phyloP scores from a whole-genome alignment of 2,329 filamentous ascomycete genomes.

The Epichloe glyceriae region DNA sequence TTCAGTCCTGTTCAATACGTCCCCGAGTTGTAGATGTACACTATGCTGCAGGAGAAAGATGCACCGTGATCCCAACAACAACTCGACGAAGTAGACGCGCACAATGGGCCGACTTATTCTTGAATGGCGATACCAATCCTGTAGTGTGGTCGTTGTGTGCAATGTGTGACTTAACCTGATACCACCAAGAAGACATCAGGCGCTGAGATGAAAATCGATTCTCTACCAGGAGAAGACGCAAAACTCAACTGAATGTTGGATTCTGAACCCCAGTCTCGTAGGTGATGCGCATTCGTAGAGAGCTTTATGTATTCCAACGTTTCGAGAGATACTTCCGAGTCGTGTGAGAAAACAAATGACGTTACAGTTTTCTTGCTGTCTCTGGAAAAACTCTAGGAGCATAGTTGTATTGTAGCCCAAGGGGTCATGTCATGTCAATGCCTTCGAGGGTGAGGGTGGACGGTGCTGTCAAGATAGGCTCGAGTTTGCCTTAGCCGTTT shows the following conservation, averaged over 20 bases:
- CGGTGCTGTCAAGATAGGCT: slow-evolving; percentile 9
- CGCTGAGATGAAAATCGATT: background rate
- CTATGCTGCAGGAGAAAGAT: background rate
- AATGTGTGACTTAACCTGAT: background rate
- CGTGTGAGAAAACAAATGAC: background rate
- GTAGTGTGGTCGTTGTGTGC: slow-evolving; percentile 15
- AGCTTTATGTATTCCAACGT: background rate
- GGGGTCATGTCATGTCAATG: background rate
- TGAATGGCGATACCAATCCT: slow-evolving; percentile 42
- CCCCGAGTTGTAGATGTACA: background rate
- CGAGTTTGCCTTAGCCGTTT: background rate
- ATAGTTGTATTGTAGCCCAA: background rate
- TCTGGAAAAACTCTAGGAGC: background rate
- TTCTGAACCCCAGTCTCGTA: background rate
- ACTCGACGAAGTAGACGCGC: too few species aligned
- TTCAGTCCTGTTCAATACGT: slow-evolving; percentile 12
- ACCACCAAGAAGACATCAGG: background rate
- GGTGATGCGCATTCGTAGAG: background rate
- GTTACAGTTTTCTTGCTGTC: background rate
- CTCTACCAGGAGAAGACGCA: background rate
- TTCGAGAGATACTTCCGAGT: background rate
- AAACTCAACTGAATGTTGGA: background rate
- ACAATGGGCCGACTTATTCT: slow-evolving; percentile 23
- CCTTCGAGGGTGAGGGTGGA: background rate
- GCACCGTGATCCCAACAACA: background rate